Conservation (phyloP, 179 eudicot genomes). For the Silene noctiflora region DNA sequence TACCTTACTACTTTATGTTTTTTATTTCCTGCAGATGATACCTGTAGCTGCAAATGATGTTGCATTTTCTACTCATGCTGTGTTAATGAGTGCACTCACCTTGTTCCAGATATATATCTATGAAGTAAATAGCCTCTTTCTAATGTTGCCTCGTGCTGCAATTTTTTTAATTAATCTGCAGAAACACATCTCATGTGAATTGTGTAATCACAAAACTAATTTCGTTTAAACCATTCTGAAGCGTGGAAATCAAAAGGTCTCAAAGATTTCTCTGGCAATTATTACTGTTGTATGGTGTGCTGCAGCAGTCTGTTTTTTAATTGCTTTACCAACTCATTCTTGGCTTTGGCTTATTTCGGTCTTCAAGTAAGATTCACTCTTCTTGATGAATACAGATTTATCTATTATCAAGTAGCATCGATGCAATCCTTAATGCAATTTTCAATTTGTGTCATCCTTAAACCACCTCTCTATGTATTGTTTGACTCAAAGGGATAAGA, state of each 20-base stretch:
- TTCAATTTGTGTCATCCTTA: no score
- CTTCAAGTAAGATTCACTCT: constrained; percentile 57
- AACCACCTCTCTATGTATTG: no score
- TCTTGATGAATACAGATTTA: neutral
- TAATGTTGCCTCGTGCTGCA: no score
- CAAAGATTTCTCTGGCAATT: constrained; percentile 49
- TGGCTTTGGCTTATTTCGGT: constrained; percentile 84
- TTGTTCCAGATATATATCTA: neutral
- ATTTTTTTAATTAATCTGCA: no score
- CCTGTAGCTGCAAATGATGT: neutral
- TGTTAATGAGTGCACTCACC: neutral
- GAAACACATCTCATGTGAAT: no score
- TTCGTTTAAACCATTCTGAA: constrained; percentile 22
- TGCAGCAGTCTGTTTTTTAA: constrained; percentile 54
- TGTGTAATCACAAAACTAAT: no score
- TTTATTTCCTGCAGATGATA: neutral
- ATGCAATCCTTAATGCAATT: no score
- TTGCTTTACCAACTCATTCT: constrained; percentile 69
- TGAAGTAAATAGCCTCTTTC: neutral
- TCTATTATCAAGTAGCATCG: no score
- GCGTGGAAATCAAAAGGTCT: constrained; percentile 80
- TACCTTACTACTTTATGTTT: no score
- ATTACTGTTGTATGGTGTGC: constrained; percentile 52
- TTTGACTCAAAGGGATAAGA: no score
- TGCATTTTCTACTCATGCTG: neutral